A percentile compares a stretch with the other conserved stretches of the same genome.
These are phyloP conservation scores for Neodidymelliopsis sp. DNA, from an alignment of 2,329 filamentous ascomycete genomes.

Conservation along the genomic window DNA sequence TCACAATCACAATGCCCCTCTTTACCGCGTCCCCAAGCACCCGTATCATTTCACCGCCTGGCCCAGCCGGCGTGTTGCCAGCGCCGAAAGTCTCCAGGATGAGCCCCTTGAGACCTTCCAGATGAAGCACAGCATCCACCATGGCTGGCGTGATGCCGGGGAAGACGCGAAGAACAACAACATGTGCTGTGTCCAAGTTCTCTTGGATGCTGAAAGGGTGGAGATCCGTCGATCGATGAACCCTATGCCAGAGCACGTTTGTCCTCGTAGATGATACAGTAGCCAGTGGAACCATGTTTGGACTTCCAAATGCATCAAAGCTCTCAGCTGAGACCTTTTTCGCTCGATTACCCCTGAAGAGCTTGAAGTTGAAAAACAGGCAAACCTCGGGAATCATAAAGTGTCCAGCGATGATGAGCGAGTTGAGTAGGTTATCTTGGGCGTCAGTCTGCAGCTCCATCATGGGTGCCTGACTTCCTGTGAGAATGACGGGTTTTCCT, in stretches of 20 bases:
- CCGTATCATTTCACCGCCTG: conserved; percentile 78
- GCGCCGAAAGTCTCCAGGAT: conserved; percentile 93
- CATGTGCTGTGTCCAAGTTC: conserved; percentile 83
- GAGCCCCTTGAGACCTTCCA: conserved; percentile 79
- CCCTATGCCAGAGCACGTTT: conserved; percentile 80
- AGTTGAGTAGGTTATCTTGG: conserved; percentile 87
- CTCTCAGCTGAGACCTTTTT: conserved; percentile 88
- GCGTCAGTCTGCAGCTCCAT: conserved; percentile 90
- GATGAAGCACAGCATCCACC: conserved; percentile 81
- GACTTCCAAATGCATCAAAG: conserved; percentile 86
- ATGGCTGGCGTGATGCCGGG: conserved; percentile 94
- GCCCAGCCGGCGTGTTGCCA: conserved; percentile 85
- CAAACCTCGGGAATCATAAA: conserved; percentile 94
- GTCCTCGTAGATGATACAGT: conserved; percentile 82
- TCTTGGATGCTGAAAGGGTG: conserved; percentile 74
- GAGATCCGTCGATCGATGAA: conserved; percentile 76
- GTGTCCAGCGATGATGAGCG: conserved; percentile 87
- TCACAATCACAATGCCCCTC: conserved; percentile 85
- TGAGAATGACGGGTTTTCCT: conserved; percentile 89
- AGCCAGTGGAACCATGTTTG: conserved; percentile 84
- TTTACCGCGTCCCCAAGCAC: conserved; percentile 80
- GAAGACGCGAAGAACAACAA: conserved; percentile 88
- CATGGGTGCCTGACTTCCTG: conserved; percentile 76
- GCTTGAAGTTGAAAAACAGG: conserved; percentile 90
- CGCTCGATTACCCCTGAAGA: conserved; percentile 86